Conservation (phyloP, 768 basidiomycete genomes). For the Hygrophorus pudorinus region DNA sequence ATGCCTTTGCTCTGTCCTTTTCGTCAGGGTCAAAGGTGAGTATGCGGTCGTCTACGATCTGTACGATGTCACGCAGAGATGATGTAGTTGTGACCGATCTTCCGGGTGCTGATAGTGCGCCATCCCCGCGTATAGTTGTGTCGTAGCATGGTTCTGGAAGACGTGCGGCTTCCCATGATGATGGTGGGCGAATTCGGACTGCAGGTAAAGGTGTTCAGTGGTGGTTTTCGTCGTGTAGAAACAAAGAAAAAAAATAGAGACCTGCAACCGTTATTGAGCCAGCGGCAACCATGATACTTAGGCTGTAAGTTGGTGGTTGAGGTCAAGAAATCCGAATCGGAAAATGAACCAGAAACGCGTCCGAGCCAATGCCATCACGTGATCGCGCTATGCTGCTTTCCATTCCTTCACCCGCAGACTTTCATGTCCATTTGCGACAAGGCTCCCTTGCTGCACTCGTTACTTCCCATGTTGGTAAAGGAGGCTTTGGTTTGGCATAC, state of each 20-base stretch:
- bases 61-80: conserved; percentile 68
- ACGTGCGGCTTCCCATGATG: conserved; percentile 73
- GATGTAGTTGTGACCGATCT: conserved; percentile 41
- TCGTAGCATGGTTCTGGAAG: conserved; percentile 72
- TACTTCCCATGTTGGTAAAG: conserved; percentile 79
- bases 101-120: conserved; percentile 64
- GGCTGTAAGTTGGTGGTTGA: conserved; percentile 6
- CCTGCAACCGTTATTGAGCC: conserved; percentile 87
- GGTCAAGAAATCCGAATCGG: conserved; percentile 8
- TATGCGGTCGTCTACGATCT: conserved; percentile 89
- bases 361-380: conserved; percentile 15
- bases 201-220: too few relatives aligned
- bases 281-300: conserved; percentile 57
- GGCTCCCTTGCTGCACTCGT: conserved; percentile 75
- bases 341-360: conserved; percentile 14
- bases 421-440: conserved; percentile 95
- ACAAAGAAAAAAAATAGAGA: conserved; percentile 16
- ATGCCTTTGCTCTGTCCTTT: conserved; percentile 68
- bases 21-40: conserved; percentile 95
- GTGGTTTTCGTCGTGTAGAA: not conserved
- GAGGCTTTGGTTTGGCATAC: conserved; percentile 88
- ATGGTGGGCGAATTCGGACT: conserved; percentile 91
- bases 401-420: conserved; percentile 70
- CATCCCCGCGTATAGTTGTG: conserved; percentile 69
- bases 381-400: conserved; percentile 17